These are phyloP conservation scores for Hanseniaspora mollemarum DNA, from an alignment of 805 yeast species.

Conservation along the genomic window DNA sequence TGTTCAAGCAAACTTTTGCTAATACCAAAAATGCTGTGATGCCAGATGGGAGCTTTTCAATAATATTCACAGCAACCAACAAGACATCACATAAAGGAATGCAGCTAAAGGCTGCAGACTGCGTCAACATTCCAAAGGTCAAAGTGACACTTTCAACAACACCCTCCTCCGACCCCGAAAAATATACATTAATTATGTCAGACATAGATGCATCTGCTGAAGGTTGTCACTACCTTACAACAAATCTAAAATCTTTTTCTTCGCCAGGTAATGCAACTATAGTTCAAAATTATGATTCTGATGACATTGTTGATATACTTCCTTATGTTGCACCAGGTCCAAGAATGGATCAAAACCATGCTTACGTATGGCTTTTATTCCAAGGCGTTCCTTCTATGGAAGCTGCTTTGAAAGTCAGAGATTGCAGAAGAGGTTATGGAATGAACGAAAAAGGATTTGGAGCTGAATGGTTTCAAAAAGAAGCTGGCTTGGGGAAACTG, in stretches of 20 bases:
- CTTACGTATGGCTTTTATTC: slow-evolving; percentile 12
- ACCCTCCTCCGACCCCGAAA: not conserved
- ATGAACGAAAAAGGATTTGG: slow-evolving; percentile 8
- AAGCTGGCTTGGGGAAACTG: slow-evolving; percentile 5
- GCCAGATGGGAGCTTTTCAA: not conserved
- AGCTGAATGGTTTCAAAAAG: slow-evolving; percentile 10
- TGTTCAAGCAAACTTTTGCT: slow-evolving; percentile 8
- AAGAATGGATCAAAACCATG: slow-evolving; percentile 15
- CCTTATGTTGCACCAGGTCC: slow-evolving; percentile 15
- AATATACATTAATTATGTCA: slow-evolving; percentile 7
- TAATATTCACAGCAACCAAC: not conserved
- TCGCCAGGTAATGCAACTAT: not conserved
- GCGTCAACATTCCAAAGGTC: not conserved
- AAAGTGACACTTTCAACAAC: not conserved
- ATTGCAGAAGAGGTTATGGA: slow-evolving; percentile 16
- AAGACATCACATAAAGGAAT: not conserved
- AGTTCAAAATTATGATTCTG: not conserved
- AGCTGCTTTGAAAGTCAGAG: slow-evolving; percentile 1
- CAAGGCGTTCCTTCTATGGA: slow-evolving; percentile 1
- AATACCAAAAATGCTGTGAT: not conserved
- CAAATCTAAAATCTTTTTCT: not conserved
- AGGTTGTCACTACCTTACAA: slow-evolving; percentile 12
- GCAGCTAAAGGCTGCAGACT: slow-evolving; percentile 7
- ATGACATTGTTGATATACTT: not conserved
- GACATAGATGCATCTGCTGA: slow-evolving; percentile 16